Evolutionary conservation across 1,139 yeast genomes (phyloP), one percentile per base, ranked within the genome.

Genomic region (Geotrichum siamense): DNA sequence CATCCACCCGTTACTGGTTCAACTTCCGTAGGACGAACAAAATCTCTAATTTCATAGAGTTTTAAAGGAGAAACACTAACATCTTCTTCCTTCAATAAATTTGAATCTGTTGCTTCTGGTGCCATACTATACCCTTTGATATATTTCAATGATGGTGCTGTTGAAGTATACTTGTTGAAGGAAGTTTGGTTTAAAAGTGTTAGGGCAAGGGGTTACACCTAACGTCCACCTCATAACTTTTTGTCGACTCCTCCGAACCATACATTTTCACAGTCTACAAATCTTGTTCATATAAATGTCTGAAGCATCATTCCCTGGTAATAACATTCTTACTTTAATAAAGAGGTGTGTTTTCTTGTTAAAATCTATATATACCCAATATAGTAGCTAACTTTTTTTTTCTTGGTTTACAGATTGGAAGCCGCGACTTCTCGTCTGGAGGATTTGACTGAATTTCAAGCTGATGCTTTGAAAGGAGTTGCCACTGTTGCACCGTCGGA

Each of bases 371-470:
- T 16, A 8, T 10, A 23, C 10, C 10, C 6, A 8, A 10, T 23
- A 8, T 36, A 35, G 9, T 23, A 10, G 10, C 6, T 3, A 12
- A 3, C 3, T 20, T 5, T 10, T n/a, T 34, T 10, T 3, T 20
- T 3, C 8, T 6, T 20, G 8, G 9, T n/a, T 27, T 34, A n/a
- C 39, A 57, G 95, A 53, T 74, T 87, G 56, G 96, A 87, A 64
- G 91, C 94, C 15, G 96, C 96, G 32, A 86, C 96, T 12, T 82
- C 95, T 12, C 76, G 96, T 43, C 76, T 87, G 57, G 96, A 87
- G 59, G 96, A 87, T 63, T 78, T 87, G 46, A 83, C 94, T 20
- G 75, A 83, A 47, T 80, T 75, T 60, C 95, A 84, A 60, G 84
- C 81, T 51, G 80, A 75, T 39, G 51, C 59, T 5, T 45, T 60